phyloP scores from a whole-genome alignment of 176 grass and related monocot species.

The Raddia distichophylla region DNA sequence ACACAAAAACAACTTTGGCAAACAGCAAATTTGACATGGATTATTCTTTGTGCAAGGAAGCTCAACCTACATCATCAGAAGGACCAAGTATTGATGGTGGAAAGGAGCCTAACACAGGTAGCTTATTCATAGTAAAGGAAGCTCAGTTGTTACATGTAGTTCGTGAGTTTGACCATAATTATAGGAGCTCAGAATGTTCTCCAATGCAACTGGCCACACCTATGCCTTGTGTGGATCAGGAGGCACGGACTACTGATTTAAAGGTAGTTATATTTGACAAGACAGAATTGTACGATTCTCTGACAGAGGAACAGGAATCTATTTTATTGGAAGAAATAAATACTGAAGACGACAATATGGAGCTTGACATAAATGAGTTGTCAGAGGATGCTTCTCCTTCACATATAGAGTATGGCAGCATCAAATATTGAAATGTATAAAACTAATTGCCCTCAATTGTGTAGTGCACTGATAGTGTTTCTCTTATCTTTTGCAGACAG shows the following conservation, averaged over 20 bases:
- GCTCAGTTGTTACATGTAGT: conserved; percentile 5
- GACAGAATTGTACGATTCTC: conserved; percentile 25
- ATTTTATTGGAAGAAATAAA: conserved; percentile 23
- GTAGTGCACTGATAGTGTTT: conserved; percentile 34
- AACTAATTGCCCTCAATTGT: conserved; percentile 19
- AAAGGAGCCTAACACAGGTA: conserved; percentile 35
- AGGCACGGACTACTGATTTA: neutral
- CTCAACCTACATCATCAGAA: conserved; percentile 9
- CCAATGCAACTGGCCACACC: neutral
- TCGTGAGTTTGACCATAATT: conserved; percentile 4
- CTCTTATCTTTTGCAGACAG: conserved; percentile 48
- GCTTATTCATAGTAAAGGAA: conserved; percentile 1
- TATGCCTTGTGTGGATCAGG: neutral
- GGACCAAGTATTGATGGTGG: conserved; percentile 32
- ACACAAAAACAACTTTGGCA: conserved; percentile 31
- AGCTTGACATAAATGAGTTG: conserved; percentile 40
- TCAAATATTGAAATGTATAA: conserved; percentile 16
- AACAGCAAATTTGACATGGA: conserved; percentile 22
- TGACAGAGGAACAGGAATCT: neutral
- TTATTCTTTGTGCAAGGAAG: conserved; percentile 29
- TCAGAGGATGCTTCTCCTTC: conserved; percentile 25
- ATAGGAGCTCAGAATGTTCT: conserved; percentile 32
- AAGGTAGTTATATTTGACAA: neutral
- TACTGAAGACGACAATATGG: conserved; percentile 48
- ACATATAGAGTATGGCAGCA: conserved; percentile 36